These are phyloP conservation scores for Euphrasia arctica DNA, from an alignment of 305 asterid genomes.

Conservation along the genomic window DNA sequence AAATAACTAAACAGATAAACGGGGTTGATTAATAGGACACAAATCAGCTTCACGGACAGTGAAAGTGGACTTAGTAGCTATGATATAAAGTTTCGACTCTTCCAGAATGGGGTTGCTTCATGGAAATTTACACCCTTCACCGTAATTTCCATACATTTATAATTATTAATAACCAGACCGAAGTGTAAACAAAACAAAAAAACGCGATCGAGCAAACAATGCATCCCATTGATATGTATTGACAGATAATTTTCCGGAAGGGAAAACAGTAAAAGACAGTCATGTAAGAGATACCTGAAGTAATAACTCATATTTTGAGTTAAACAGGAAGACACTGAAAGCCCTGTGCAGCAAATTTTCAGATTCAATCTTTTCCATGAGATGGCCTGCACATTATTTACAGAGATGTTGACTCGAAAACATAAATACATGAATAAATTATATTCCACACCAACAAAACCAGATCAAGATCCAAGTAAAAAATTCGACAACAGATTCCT, in stretches of 20 bases:
- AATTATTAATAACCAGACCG: not conserved
- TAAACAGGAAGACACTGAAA: conserved; percentile 92
- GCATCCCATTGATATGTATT: not conserved
- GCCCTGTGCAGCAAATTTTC: conserved; percentile 89
- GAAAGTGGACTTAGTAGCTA: not conserved
- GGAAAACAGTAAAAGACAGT: conserved; percentile 17
- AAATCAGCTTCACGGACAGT: not conserved
- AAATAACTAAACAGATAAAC: not conserved
- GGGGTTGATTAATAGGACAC: not conserved
- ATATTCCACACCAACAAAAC: not conserved
- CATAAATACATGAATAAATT: not conserved
- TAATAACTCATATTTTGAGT: conserved; percentile 81
- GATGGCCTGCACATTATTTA: conserved; percentile 63
- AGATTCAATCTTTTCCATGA: conserved; percentile 89
- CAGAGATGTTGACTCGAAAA: conserved; percentile 14
- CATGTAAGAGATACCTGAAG: conserved; percentile 58
- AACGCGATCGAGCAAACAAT: not conserved
- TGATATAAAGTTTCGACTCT: not conserved
- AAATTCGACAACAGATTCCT: not conserved
- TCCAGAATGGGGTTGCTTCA: not conserved
- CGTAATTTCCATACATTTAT: not conserved
- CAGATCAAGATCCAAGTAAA: conserved; percentile 5
- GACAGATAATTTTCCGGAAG: conserved; percentile 7
- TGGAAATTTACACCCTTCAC: not conserved
- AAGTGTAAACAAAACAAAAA: not conserved